phyloP scores from a whole-genome alignment of 371 early-diverging fungal species.

The Mortierella sp. region DNA sequence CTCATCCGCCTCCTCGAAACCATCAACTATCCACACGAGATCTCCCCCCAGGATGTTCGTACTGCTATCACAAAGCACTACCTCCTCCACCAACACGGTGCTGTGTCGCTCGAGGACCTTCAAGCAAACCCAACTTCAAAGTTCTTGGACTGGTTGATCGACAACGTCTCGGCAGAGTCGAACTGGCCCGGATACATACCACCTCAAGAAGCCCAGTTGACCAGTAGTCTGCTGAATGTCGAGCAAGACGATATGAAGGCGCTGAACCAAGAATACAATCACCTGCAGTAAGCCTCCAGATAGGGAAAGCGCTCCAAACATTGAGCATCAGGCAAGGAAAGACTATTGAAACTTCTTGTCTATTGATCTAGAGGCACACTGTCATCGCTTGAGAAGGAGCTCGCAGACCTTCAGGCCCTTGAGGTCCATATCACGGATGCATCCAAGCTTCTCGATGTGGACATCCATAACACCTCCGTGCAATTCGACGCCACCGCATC shows the following conservation, averaged over 20 bases:
- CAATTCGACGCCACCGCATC: constrained; percentile 25
- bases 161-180: constrained; percentile 38
- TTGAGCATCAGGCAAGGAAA: no score
- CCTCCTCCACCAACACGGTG: background rate
- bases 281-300: no score
- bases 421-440: constrained; percentile 22
- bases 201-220: background rate
- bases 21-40: constrained; percentile 26
- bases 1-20: constrained; percentile 27
- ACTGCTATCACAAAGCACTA: constrained; percentile 10
- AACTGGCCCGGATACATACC: constrained; percentile 29
- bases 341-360: background rate
- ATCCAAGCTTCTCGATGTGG: constrained; percentile 25
- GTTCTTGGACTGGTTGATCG: constrained; percentile 41
- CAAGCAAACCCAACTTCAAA: constrained; percentile 8
- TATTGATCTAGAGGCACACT: constrained; percentile 14
- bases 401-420: constrained; percentile 24
- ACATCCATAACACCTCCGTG: constrained; percentile 33
- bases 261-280: no score
- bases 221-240: background rate
- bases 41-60: constrained; percentile 15
- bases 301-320: no score
- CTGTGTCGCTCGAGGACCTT: background rate
- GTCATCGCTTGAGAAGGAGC: constrained; percentile 29
- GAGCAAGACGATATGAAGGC: background rate